Evolutionary conservation across 2,329 filamentous ascomycete species (phyloP).

Genomic region (Fusarium veterinarium): DNA sequence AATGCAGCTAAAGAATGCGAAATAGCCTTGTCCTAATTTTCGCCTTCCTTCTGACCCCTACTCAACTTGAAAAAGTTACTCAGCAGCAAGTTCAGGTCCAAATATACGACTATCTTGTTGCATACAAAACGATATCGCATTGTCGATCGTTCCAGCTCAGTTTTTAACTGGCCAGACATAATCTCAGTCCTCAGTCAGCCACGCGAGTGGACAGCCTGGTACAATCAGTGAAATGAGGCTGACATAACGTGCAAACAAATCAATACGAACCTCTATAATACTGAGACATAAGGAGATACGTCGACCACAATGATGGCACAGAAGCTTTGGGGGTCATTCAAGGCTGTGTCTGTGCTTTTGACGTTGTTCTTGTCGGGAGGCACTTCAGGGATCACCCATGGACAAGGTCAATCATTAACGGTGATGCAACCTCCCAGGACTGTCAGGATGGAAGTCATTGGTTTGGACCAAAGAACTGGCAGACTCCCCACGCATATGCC

Average conservation of each 20-base stretch:
- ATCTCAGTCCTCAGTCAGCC: constrained; percentile 4
- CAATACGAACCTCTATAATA: constrained; percentile 21
- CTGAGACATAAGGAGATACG: constrained; percentile 9
- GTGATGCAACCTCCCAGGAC: constrained; percentile 37
- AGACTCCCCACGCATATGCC: constrained; percentile 9
- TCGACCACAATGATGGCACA: constrained; percentile 17
- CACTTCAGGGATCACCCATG: constrained; percentile 37
- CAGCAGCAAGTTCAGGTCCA: not conserved
- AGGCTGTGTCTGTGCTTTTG: constrained; percentile 29
- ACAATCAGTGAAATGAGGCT: constrained; percentile 12
- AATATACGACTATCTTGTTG: not conserved
- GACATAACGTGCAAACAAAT: constrained; percentile 6
- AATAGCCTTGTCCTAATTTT: constrained; percentile 26
- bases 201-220: constrained; percentile 3
- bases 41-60: constrained; percentile 17
- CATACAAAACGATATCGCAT: constrained; percentile 7
- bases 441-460: constrained; percentile 1
- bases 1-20: constrained; percentile 39
- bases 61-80: not conserved
- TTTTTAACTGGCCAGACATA: constrained; percentile 8
- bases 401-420: constrained; percentile 29
- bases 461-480: not conserved
- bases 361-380: constrained; percentile 21
- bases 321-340: constrained; percentile 30
- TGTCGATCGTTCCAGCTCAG: constrained; percentile 11